phyloP scores from a whole-genome alignment of 768 basidiomycete species.

The Pleurotus platypus region DNA sequence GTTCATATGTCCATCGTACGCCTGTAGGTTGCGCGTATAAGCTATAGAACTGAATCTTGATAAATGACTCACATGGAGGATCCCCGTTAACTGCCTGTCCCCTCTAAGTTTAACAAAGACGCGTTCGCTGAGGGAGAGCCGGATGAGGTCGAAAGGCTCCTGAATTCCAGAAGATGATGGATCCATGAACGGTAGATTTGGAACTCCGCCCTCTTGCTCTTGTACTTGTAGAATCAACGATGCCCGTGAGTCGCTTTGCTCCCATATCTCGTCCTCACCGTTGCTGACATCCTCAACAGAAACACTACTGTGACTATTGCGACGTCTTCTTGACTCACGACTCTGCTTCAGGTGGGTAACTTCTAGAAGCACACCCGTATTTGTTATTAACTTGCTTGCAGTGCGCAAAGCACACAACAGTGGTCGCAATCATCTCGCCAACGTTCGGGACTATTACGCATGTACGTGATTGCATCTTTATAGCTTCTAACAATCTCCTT shows the following conservation, averaged over 20 bases:
- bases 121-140: conserved; percentile 93
- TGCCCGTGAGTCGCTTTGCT: conserved; percentile 55
- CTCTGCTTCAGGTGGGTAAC: conserved; percentile 74
- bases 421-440: conserved; percentile 93
- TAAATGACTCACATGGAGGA: conserved; percentile 73
- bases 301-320: conserved; percentile 94
- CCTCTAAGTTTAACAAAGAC: conserved; percentile 97
- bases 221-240: conserved; percentile 27
- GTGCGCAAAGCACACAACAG: conserved; percentile 98
- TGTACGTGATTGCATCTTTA: conserved; percentile 43
- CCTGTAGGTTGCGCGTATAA: conserved; percentile 45
- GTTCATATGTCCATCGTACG: conserved; percentile 99
- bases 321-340: conserved; percentile 95
- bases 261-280: conserved; percentile 3
- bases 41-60: conserved; percentile 10
- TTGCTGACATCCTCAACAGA: conserved; percentile 37
- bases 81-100: conserved; percentile 86
- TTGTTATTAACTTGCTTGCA: conserved; percentile 23
- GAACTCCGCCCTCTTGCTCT: conserved; percentile 22
- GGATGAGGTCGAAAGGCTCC: conserved; percentile 96
- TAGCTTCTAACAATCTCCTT: conserved; percentile 10
- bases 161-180: conserved; percentile 72
- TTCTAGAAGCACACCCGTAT: too few relatives aligned
- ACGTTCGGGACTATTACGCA: conserved; percentile 96
- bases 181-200: conserved; percentile 51